Evolutionary conservation across 345 rosid species (phyloP), one percentile per base, ranked within the genome.

Genomic region (Gossypium arboreum): DNA sequence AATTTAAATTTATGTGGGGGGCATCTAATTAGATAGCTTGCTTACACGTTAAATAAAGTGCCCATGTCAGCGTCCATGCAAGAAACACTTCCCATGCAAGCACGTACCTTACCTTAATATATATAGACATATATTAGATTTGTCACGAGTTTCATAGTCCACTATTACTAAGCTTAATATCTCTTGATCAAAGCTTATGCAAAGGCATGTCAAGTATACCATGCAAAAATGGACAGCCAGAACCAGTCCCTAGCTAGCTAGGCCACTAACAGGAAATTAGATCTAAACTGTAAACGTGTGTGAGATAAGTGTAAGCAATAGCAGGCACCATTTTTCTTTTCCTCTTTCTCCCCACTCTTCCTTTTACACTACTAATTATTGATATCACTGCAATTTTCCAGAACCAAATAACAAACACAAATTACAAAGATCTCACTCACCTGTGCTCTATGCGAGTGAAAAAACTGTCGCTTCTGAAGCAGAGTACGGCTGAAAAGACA

Each of bases 401-500:
- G 25, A 52, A 34, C 17, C 61, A 70, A 51, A 52, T 29, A 54
- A 12, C 61, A 60, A 60, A 51, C 12, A 39, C 51, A 59, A 66
- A 68, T 55, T 56, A 15, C 18, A 62, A 78, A 54, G 67, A 54
- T 54, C 12, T 70, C 47, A 56, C 57, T 77, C 79, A 95, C 99
- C 98, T 93, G 99, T 78, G 99, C 96, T 88, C 99, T 88, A 85
- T 95, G 99, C 1, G 99, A 95, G 79, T 95, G 99, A 78, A 95
- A 95, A 85, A 95, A 95, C 78, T 87, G 94, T 72, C 97, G 88
- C 86, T 87, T 90, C 84, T 87, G 97, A 72, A 94, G 97, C 57
- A 91, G 97, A 39, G 83, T 88, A 55, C 93, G 91, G 84, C 97
- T 91, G 89, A 64, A 86, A 71, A 84, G 73, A 69, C 70, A 68